Percentiles rank a stretch among this genome's conserved stretches.
Evolutionary conservation across 805 yeast species (phyloP).

Genomic region (Wickerhamiella sergipiensis): DNA sequence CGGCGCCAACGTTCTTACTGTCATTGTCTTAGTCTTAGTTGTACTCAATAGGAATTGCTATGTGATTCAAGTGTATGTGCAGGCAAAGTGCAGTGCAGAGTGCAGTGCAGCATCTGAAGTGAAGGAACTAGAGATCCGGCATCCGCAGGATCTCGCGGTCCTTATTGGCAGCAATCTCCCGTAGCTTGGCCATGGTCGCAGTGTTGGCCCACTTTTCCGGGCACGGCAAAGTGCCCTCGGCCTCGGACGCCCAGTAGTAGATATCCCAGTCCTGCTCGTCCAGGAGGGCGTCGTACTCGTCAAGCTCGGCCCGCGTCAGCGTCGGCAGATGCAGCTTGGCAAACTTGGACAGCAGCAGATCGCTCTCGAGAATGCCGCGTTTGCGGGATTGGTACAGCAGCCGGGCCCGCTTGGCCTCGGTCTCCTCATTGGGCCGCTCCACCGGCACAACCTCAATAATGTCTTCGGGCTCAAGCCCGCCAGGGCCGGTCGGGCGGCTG

Average conservation of each 20-base stretch:
- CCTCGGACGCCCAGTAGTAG: constrained; percentile 91
- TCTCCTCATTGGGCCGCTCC: constrained; percentile 56
- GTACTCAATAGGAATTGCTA: background rate
- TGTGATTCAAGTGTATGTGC: background rate
- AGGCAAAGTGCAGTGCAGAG: background rate
- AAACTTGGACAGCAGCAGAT: constrained; percentile 68
- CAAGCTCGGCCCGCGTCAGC: constrained; percentile 52
- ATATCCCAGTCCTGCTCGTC: constrained; percentile 99
- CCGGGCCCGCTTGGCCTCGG: constrained; percentile 72
- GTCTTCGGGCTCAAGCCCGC: background rate
- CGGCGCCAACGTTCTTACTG: too few species aligned
- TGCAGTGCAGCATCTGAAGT: too few species aligned
- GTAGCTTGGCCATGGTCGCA: constrained; percentile 47
- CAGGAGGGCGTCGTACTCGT: constrained; percentile 68
- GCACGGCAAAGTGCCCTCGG: constrained; percentile 59
- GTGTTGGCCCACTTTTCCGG: constrained; percentile 77
- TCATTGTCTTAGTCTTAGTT: background rate
- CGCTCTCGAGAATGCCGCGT: constrained; percentile 91
- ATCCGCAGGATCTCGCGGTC: constrained; percentile 66
- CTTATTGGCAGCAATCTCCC: constrained; percentile 60
- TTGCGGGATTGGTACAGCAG: constrained; percentile 83
- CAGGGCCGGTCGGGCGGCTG: background rate
- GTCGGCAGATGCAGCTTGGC: constrained; percentile 57
- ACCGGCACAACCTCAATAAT: constrained; percentile 60
- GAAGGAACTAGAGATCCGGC: constrained; percentile 61